Evolutionary conservation across 2,329 filamentous ascomycete genomes (phyloP).

Genomic region (Calonectria henricotiae): DNA sequence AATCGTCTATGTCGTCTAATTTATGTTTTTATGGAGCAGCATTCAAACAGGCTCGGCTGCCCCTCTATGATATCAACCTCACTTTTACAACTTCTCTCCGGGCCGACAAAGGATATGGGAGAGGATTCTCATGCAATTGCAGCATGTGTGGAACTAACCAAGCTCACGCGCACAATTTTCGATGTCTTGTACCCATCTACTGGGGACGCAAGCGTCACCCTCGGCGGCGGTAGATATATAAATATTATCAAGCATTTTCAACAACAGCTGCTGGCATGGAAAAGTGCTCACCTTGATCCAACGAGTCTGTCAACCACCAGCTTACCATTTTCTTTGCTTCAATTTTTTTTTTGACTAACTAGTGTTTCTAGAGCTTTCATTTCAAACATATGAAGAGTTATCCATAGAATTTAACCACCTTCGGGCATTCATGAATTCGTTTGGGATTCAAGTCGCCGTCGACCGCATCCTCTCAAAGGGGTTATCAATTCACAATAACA

Average conservation of each 20-base stretch:
- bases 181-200: conserved; percentile 62
- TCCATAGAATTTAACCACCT: conserved; percentile 69
- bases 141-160: conserved; percentile 39
- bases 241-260: conserved; percentile 44
- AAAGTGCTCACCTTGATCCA: conserved; percentile 18
- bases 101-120: background rate
- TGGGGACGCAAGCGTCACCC: conserved; percentile 11
- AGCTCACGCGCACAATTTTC: conserved; percentile 34
- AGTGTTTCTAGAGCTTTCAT: background rate
- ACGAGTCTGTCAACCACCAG: background rate
- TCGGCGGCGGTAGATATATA: conserved; percentile 29
- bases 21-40: conserved; percentile 41
- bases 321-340: accelerated
- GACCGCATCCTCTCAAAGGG: conserved; percentile 56
- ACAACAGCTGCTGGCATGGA: conserved; percentile 37
- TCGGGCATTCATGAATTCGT: conserved; percentile 62
- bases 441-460: conserved; percentile 72
- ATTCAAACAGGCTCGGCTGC: conserved; percentile 38
- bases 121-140: conserved; percentile 25
- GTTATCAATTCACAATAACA: conserved; percentile 7
- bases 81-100: conserved; percentile 14
- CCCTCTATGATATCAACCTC: conserved; percentile 38
- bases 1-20: conserved; percentile 30
- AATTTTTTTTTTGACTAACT: background rate
- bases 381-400: conserved; percentile 56